Conservation (phyloP, 768 basidiomycete species). For the Amanita inopinata region DNA sequence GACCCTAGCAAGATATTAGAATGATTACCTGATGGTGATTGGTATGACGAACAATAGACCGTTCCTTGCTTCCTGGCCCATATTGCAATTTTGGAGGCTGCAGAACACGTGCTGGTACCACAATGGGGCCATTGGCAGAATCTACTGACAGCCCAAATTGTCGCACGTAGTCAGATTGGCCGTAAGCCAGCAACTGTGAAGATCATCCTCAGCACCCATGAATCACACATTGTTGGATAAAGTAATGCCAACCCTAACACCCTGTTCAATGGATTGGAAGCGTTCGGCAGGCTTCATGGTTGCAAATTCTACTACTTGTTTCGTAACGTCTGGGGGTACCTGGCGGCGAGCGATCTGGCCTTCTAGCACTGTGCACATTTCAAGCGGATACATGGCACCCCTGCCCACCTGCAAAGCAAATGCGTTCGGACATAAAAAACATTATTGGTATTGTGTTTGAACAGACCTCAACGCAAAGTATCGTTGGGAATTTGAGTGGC, state of each 20-base stretch:
- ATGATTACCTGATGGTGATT: slow-evolving; percentile 1
- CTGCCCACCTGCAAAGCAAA: slow-evolving; percentile 36
- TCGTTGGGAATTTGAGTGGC: slow-evolving; percentile 33
- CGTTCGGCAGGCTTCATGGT: slow-evolving; percentile 54
- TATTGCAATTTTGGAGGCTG: slow-evolving; percentile 57
- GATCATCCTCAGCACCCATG: background rate
- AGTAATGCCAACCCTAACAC: slow-evolving; percentile 33
- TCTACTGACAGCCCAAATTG: slow-evolving; percentile 60
- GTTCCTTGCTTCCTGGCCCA: slow-evolving; percentile 41
- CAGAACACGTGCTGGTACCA: slow-evolving; percentile 47
- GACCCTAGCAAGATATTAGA: slow-evolving; percentile 29
- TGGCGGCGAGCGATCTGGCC: slow-evolving; percentile 72
- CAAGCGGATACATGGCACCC: slow-evolving; percentile 57
- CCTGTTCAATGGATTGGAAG: slow-evolving; percentile 42
- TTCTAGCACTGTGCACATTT: slow-evolving; percentile 48
- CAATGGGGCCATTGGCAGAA: slow-evolving; percentile 34
- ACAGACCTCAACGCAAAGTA: slow-evolving; percentile 53
- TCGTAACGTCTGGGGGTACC: slow-evolving; percentile 57
- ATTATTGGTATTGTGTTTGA: background rate
- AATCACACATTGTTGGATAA: background rate
- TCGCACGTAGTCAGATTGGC: slow-evolving; percentile 62
- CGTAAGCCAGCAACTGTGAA: slow-evolving; percentile 46
- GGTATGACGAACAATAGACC: slow-evolving; percentile 36
- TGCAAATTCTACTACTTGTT: slow-evolving; percentile 54
- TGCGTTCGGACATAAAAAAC: background rate